phyloP scores from a whole-genome alignment of 305 asterid genomes.

The Salvia sclarea region DNA sequence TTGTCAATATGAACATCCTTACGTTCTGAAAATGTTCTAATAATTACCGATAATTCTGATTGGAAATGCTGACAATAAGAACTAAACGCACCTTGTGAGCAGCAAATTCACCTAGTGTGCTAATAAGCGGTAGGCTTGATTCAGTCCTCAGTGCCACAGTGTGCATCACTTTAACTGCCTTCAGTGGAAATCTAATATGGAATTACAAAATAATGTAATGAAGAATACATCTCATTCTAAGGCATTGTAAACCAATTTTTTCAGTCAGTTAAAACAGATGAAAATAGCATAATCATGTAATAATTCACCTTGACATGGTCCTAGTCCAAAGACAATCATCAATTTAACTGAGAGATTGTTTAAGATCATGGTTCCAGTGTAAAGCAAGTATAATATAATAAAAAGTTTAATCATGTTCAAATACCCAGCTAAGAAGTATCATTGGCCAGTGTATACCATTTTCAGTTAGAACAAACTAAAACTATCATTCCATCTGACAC shows the following conservation, averaged over 20 bases:
- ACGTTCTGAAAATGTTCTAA: background rate
- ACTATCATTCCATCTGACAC: background rate
- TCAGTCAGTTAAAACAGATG: conserved; percentile 6
- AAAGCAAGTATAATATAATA: conserved; percentile 15
- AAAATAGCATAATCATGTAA: background rate
- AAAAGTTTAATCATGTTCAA: background rate
- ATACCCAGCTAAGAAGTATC: conserved; percentile 3
- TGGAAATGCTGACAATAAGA: background rate
- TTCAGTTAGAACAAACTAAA: conserved; percentile 7
- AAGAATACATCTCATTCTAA: conserved; percentile 22
- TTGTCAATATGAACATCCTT: background rate
- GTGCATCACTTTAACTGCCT: conserved; percentile 97
- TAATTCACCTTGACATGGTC: background rate
- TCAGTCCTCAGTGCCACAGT: conserved; percentile 90
- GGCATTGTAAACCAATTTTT: conserved; percentile 2
- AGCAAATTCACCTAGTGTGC: conserved; percentile 46
- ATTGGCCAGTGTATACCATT: conserved; percentile 7
- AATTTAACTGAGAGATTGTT: too few species aligned
- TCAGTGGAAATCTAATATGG: conserved; percentile 70
- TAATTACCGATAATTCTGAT: background rate
- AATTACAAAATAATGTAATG: conserved; percentile 4
- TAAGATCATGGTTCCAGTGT: conserved; percentile 1
- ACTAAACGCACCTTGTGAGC: conserved; percentile 54
- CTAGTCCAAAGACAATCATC: conserved; percentile 17
- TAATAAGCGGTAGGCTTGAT: conserved; percentile 49